These are phyloP conservation scores for Abrus pulchellus DNA, from an alignment of 306 rosid species.

Conservation along the genomic window DNA sequence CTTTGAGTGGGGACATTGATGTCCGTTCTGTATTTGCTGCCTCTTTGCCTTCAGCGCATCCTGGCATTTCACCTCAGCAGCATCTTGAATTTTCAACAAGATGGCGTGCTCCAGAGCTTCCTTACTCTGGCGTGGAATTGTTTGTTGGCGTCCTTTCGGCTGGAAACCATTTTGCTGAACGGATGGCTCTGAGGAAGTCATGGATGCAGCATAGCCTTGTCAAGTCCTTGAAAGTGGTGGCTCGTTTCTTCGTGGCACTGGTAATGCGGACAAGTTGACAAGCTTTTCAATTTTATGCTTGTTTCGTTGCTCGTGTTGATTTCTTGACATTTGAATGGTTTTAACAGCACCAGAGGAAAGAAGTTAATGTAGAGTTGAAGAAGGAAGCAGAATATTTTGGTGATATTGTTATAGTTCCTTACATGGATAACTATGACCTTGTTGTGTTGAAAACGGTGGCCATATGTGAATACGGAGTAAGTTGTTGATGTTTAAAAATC, in stretches of 20 bases:
- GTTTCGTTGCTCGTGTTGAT: slow-evolving; percentile 17
- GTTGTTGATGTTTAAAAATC: slow-evolving; percentile 44
- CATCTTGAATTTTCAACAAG: slow-evolving; percentile 78
- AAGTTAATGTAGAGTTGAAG: slow-evolving; percentile 78
- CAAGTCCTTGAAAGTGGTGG: slow-evolving; percentile 78
- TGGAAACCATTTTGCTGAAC: slow-evolving; percentile 95
- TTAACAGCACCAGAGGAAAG: slow-evolving; percentile 77
- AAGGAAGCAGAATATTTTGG: slow-evolving; percentile 94
- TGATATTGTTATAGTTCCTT: slow-evolving; percentile 93
- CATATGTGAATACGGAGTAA: slow-evolving; percentile 96
- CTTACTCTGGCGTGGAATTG: slow-evolving; percentile 64
- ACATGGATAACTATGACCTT: slow-evolving; percentile 95
- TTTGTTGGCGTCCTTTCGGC: slow-evolving; percentile 95
- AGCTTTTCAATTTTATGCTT: slow-evolving; percentile 30
- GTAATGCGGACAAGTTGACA: slow-evolving; percentile 53
- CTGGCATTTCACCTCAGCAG: slow-evolving; percentile 78
- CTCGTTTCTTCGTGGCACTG: slow-evolving; percentile 96
- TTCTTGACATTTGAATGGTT: slow-evolving; percentile 41
- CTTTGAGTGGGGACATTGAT: slow-evolving; percentile 75
- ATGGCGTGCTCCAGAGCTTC: slow-evolving; percentile 79
- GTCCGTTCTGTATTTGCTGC: slow-evolving; percentile 83
- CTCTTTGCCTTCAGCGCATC: slow-evolving; percentile 88
- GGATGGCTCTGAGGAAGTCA: slow-evolving; percentile 96
- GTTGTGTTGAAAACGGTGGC: slow-evolving; percentile 98
- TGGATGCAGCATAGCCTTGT: slow-evolving; percentile 92